These are phyloP conservation scores for Leonotis leonurus DNA, from an alignment of 257 asterid species.

Conservation along the genomic window DNA sequence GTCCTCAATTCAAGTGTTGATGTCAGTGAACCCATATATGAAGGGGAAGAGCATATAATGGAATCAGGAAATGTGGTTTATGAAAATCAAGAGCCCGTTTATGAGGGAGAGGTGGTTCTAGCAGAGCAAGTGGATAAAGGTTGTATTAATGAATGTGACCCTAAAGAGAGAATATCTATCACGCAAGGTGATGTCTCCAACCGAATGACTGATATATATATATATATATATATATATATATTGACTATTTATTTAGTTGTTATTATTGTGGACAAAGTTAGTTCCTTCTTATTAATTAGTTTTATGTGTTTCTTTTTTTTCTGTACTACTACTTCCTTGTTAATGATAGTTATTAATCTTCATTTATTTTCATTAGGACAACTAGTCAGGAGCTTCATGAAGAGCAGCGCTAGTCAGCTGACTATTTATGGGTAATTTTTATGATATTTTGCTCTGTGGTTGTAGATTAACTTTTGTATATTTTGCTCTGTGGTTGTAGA, in stretches of 20 bases:
- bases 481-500: conserved; percentile 19
- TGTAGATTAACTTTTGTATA: too few species aligned
- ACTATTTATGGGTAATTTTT: conserved; percentile 77
- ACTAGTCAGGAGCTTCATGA: conserved; percentile 55
- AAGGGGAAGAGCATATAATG: conserved; percentile 85
- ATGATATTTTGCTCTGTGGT: not conserved
- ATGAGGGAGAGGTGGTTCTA: conserved; percentile 92
- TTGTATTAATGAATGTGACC: conserved; percentile 24
- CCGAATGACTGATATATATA: too few species aligned
- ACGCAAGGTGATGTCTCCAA: conserved; percentile 87
- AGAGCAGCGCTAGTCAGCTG: conserved; percentile 89
- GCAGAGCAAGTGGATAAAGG: conserved; percentile 57
- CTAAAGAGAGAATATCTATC: conserved; percentile 36
- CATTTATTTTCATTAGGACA: conserved; percentile 54
- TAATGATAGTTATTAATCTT: conserved; percentile 9
- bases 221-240: not conserved
- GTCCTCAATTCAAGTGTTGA: conserved; percentile 32
- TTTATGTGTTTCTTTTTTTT: too few species aligned
- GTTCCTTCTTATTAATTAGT: conserved; percentile 1
- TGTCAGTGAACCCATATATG: conserved; percentile 72
- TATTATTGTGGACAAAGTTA: not conserved
- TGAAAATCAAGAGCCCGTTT: conserved; percentile 72
- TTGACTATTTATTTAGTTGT: not conserved
- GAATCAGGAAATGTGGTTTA: conserved; percentile 38
- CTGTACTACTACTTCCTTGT: too few species aligned